Percentiles rank a stretch among this genome's conserved stretches.
These are phyloP conservation scores for Lipomyces sp. DNA, from an alignment of 805 yeast species.

Conservation along the genomic window DNA sequence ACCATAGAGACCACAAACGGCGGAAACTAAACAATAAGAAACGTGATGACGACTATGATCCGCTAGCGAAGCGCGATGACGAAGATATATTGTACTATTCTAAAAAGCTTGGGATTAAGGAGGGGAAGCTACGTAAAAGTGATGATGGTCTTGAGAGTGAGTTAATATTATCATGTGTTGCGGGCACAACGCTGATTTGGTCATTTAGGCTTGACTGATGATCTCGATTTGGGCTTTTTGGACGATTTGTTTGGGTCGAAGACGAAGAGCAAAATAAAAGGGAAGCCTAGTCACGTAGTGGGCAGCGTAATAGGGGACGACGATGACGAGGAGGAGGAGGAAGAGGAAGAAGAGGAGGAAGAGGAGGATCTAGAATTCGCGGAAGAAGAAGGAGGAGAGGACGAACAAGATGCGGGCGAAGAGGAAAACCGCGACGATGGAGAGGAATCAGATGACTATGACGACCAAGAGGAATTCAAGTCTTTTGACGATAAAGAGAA, in stretches of 20 bases:
- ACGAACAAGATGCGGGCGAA: conserved; percentile 23
- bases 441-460: conserved; percentile 8
- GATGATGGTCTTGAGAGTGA: conserved; percentile 70
- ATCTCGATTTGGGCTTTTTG: conserved; percentile 59
- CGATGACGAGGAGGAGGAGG: conserved; percentile 8
- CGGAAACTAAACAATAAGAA: conserved; percentile 23
- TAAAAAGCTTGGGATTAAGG: conserved; percentile 72
- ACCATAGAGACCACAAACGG: conserved; percentile 10
- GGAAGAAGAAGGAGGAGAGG: conserved; percentile 30
- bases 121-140: conserved; percentile 50
- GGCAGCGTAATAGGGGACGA: neutral
- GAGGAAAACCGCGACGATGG: conserved; percentile 24
- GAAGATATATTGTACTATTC: conserved; percentile 84
- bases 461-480: conserved; percentile 27
- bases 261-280: conserved; percentile 20
- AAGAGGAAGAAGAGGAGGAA: conserved; percentile 27
- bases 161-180: conserved; percentile 6
- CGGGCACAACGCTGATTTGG: conserved; percentile 5
- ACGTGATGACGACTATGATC: conserved; percentile 46
- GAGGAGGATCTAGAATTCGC: conserved; percentile 37
- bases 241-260: conserved; percentile 32
- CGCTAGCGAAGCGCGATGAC: conserved; percentile 62
- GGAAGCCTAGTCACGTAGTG: conserved; percentile 13
- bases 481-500: conserved; percentile 37
- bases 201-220: conserved; percentile 70